Evolutionary conservation across 2,329 filamentous ascomycete genomes (phyloP).

Genomic region (Zalaria obscura): DNA sequence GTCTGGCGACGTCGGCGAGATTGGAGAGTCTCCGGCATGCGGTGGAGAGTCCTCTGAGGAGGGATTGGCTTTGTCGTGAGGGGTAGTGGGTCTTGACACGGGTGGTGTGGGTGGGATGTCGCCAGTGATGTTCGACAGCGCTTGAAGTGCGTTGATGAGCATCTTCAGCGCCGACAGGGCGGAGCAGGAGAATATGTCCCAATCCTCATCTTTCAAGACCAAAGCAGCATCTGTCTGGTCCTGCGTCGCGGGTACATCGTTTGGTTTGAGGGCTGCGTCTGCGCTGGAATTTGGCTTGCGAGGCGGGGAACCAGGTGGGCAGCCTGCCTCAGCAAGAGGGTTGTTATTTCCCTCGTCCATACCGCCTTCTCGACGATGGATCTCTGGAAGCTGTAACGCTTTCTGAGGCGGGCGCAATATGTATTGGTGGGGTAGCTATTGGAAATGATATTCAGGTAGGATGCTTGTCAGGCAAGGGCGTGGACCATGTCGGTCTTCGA

Average conservation of each 20-base stretch:
- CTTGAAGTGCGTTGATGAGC: constrained; percentile 45
- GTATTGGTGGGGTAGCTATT: not conserved
- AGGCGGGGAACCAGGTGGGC: constrained; percentile 7
- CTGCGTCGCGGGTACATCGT: constrained; percentile 3
- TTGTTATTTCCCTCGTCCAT: constrained; percentile 9
- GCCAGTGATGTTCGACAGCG: constrained; percentile 57
- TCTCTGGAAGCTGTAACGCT: too few species aligned
- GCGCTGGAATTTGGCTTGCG: constrained; percentile 4
- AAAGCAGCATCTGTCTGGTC: constrained; percentile 14
- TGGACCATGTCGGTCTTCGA: not conserved
- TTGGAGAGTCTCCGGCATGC: constrained; percentile 29
- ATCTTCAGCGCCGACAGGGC: constrained; percentile 65
- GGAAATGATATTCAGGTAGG: not conserved
- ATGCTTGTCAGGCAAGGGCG: not conserved
- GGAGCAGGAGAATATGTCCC: constrained; percentile 60
- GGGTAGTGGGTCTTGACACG: constrained; percentile 46
- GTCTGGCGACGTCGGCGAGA: constrained; percentile 19
- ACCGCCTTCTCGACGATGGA: constrained; percentile 2
- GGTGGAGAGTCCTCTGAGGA: not conserved
- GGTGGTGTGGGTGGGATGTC: constrained; percentile 73
- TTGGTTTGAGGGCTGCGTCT: constrained; percentile 3
- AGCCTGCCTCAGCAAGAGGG: constrained; percentile 7
- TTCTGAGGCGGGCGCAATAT: not conserved
- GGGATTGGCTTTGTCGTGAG: constrained; percentile 42
- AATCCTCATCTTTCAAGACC: constrained; percentile 21